phyloP scores from a whole-genome alignment of 805 yeast species.

The Suhomyces sp. region DNA sequence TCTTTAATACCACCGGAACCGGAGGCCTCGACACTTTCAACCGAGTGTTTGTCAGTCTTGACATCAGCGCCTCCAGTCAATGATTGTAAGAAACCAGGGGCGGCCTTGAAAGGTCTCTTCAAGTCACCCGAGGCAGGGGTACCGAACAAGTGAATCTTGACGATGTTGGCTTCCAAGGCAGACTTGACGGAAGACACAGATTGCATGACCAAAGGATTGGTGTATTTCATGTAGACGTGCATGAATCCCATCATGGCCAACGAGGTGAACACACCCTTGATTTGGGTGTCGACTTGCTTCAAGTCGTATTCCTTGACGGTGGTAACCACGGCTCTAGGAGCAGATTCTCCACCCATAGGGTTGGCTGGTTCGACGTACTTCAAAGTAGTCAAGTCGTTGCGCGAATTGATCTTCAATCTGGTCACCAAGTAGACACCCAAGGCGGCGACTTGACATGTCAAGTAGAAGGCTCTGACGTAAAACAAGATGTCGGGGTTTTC shows the following conservation, averaged over 20 bases:
- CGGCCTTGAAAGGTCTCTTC: constrained; percentile 94
- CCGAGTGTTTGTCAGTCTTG: constrained; percentile 83
- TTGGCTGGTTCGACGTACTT: constrained; percentile 87
- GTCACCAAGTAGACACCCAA: constrained; percentile 65
- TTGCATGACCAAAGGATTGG: constrained; percentile 96
- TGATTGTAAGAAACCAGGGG: constrained; percentile 50
- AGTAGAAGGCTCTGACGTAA: constrained; percentile 73
- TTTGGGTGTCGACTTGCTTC: constrained; percentile 72
- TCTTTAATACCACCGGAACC: constrained; percentile 89
- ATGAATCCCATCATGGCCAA: constrained; percentile 97
- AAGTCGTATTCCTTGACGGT: constrained; percentile 95
- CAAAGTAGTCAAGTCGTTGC: constrained; percentile 88
- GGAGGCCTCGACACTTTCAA: constrained; percentile 77
- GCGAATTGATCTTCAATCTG: constrained; percentile 56
- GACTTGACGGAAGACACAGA: constrained; percentile 85
- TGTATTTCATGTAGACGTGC: constrained; percentile 96
- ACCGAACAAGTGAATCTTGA: constrained; percentile 85
- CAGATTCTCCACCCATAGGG: constrained; percentile 72
- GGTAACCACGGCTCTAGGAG: constrained; percentile 74
- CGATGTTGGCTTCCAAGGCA: constrained; percentile 85
- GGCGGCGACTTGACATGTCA: constrained; percentile 61
- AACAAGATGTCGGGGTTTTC: constrained; percentile 74
- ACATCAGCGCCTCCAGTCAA: constrained; percentile 62
- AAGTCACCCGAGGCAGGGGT: constrained; percentile 81
- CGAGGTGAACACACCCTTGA: constrained; percentile 83